A percentile compares a stretch with the other conserved stretches of the same genome.
Evolutionary conservation across 1,139 yeast genomes (phyloP).

Genomic region (Sporopachydermia cereana): DNA sequence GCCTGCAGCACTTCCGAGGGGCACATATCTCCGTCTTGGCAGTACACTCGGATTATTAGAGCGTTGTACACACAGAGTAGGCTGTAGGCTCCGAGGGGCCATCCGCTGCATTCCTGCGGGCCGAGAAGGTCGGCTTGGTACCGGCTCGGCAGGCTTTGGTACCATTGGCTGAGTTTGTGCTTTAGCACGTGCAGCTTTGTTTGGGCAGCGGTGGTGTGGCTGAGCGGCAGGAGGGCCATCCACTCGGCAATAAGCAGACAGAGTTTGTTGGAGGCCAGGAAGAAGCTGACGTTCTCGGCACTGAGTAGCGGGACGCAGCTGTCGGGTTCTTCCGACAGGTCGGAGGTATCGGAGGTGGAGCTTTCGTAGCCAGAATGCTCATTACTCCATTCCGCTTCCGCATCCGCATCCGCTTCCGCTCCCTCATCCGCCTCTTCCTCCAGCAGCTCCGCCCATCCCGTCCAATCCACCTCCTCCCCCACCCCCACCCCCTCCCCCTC

Average conservation of each 20-base stretch:
- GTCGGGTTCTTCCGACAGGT: no score
- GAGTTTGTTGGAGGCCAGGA: background rate
- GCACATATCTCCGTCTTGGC: no score
- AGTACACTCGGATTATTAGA: background rate
- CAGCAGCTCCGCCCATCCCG: no score
- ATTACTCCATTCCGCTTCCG: no score
- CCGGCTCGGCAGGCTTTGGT: background rate
- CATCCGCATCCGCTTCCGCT: no score
- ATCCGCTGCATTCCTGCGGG: background rate
- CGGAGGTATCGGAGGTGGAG: no score
- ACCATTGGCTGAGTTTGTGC: background rate
- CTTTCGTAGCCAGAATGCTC: no score
- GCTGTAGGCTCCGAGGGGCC: background rate
- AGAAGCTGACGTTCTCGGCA: background rate
- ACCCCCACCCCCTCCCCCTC: background rate
- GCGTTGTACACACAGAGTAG: background rate
- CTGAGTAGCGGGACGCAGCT: no score
- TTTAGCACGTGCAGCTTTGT: background rate
- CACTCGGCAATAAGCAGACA: background rate
- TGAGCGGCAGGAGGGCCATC: background rate
- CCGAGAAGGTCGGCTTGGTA: background rate
- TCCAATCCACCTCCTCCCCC: no score
- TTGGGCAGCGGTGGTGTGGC: background rate
- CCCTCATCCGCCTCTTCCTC: no score
- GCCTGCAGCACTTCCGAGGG: background rate